Conservation (phyloP, 371 early-diverging fungal species). For the Mortierella sp. region DNA sequence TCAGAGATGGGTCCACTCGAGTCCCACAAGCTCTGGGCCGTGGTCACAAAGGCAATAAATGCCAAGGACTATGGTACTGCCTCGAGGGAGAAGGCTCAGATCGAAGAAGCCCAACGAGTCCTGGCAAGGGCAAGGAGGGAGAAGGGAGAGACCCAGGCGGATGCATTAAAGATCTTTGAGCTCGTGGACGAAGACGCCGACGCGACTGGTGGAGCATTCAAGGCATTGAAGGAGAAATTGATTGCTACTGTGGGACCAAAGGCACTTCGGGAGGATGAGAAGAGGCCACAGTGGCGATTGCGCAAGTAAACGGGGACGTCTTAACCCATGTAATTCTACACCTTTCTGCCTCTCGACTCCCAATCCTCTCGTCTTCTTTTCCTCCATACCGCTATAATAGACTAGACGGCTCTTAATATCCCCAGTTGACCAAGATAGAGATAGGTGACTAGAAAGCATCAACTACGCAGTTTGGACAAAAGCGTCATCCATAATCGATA, state of each 20-base stretch:
- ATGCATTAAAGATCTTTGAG: constrained; percentile 32
- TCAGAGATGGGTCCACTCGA: constrained; percentile 73
- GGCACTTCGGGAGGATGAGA: constrained; percentile 45
- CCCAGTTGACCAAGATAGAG: no score
- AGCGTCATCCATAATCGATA: no score
- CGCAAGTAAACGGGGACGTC: constrained; percentile 3
- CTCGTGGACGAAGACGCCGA: constrained; percentile 37
- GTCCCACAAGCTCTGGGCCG: constrained; percentile 79
- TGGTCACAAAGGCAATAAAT: constrained; percentile 76
- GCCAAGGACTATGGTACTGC: constrained; percentile 76
- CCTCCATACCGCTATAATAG: no score
- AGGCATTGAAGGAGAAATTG: constrained; percentile 10
- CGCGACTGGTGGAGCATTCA: constrained; percentile 25
- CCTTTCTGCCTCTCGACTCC: no score
- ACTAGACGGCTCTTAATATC: no score
- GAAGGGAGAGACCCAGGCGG: constrained; percentile 66
- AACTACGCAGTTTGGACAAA: no score
- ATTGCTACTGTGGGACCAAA: constrained; percentile 33
- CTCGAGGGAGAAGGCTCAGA: constrained; percentile 73
- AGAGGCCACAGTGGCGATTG: constrained; percentile 48
- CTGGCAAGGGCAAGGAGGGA: constrained; percentile 74
- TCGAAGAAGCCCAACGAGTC: constrained; percentile 81
- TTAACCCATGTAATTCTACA: no score
- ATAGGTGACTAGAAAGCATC: no score
- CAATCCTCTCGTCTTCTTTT: no score